Evolutionary conservation across 2,329 filamentous ascomycete genomes (phyloP), one percentile per base, ranked within the genome.

Genomic region (Aureobasidium sp.): DNA sequence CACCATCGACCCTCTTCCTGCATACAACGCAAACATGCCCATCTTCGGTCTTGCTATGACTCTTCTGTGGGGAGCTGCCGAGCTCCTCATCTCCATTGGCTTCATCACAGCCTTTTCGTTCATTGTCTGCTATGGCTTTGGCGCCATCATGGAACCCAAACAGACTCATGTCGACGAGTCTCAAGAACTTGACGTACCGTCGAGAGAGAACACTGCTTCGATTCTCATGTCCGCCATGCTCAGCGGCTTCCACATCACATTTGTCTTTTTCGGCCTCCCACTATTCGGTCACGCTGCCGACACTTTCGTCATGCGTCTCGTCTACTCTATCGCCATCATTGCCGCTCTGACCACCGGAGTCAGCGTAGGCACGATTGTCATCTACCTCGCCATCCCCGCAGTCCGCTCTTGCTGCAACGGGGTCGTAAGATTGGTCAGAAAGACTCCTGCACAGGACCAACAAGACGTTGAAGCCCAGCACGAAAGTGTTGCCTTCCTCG

Each of bases 211-310:
- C 17, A 53, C 51, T 2, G 51, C 51, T 16, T 35, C 40, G 11
- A 30, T 53, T 10, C 38, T 53, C 17, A 44, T 53, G 32, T 37
- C 51, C 11, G 51, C 40, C n/a, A 39, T 53, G 34, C 51, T 53
- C 12, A 39, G 30, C 19, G 51, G 51, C 34, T 39, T 47, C 25
- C 51, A 53, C 51, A 38, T 47, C 40, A 53, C 40, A 0, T 39
- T 47, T n/a, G 40, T 53, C 30, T 53, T 53, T 34, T 53, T 53
- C 34, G 51, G 51, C 11, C 51, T 53, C 2, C 40, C 39, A 6
- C 34, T 53, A 3, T 41, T 53, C 25, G 51, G 51, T 16, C 41
- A 45, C 27, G 40, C 39, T 24, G 32, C 39, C 34, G 51, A 53
- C 17, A 39, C 51, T 29, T 53, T 53, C 34, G 39, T 34, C 25